Base-by-base conservation (phyloP, 108 stramenopile genomes). In the Nitzschia palea region DNA sequence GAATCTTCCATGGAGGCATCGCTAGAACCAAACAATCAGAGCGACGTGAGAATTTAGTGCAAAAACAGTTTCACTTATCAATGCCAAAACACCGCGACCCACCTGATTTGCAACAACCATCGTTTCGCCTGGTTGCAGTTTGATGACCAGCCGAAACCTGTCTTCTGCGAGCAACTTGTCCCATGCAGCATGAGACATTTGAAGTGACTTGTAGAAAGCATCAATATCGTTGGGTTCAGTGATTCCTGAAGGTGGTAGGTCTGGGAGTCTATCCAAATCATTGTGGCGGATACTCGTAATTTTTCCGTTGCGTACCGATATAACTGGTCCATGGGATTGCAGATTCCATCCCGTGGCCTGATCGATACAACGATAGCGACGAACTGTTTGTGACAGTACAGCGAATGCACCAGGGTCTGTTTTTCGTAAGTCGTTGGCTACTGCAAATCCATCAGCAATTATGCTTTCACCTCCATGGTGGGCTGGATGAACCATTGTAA, bases 31-130 rank as follows among this genome's bases (percentile, higher is more conserved):
- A 34, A 65, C 61, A 28, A 14, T 17, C 0, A 55, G 27, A 67
- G 18, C 20, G 3, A 29, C 17, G 36, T 12, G 32, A 17, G 36
- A 33, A 22, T 29, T 30, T 22, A 33, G 9, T 65, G 10, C 14
- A 35, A 28, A 15, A 31, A 57, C 61, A 9, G 58, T n/a, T n/a
- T n/a, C n/a, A 12, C 2, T 2, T 28, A 27, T 17, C 53, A 35
- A 31, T 9, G 27, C 43, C 29, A 37, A 1, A 61, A 28, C 36
- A 71, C 23, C 8, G 15, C 3, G 17, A 63, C 74, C 60, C 55
- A 82, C 81, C 67, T 94, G 92, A 69, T 94, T 94, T 18, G 89
- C 84, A 27, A 94, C 88, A 4, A 94, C 71, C 52, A 86, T 68
- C 29, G 87, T 90, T 54, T 94, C 92, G 20, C 92, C 92, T 18